Percentiles rank a stretch among this genome's conserved stretches.
Evolutionary conservation across 1,284 basidiomycete genomes (phyloP).

Genomic region (Schizophyllum amplum): DNA sequence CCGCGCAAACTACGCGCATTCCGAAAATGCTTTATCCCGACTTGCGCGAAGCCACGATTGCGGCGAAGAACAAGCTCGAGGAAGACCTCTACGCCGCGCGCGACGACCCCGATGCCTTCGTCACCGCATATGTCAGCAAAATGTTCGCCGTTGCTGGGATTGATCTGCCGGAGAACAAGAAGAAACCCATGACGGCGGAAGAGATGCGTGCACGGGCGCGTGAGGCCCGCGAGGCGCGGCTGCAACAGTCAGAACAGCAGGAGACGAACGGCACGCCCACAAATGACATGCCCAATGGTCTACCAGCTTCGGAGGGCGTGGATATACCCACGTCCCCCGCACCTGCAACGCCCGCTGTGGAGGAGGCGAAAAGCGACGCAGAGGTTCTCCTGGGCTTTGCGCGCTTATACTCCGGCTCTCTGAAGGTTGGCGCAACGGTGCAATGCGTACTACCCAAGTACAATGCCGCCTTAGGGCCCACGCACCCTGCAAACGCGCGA

Average conservation of each 20-base stretch:
- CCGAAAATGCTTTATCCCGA: slow-evolving; percentile 94
- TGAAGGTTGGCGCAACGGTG: slow-evolving; percentile 60
- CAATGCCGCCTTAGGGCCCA: slow-evolving; percentile 55
- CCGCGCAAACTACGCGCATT: slow-evolving; percentile 78
- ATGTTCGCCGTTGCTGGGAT: slow-evolving; percentile 88
- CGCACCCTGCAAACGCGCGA: slow-evolving; percentile 65
- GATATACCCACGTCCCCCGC: slow-evolving; percentile 15
- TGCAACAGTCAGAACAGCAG: slow-evolving; percentile 12
- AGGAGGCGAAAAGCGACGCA: slow-evolving; percentile 18
- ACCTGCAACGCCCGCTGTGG: slow-evolving; percentile 13
- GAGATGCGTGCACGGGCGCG: slow-evolving; percentile 74
- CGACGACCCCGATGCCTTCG: slow-evolving; percentile 45
- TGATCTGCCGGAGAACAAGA: slow-evolving; percentile 84
- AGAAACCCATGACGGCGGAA: slow-evolving; percentile 72
- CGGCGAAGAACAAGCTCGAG: slow-evolving; percentile 77
- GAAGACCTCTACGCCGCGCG: slow-evolving; percentile 73
- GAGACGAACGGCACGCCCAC: slow-evolving; percentile 1
- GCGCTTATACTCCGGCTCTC: slow-evolving; percentile 85
- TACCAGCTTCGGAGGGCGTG: slow-evolving; percentile 13
- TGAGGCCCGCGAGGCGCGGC: slow-evolving; percentile 49
- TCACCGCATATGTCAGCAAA: slow-evolving; percentile 93
- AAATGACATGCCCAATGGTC: neutral
- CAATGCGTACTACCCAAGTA: slow-evolving; percentile 89
- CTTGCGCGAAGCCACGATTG: slow-evolving; percentile 42
- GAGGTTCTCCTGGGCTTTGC: slow-evolving; percentile 89